These are phyloP conservation scores for Leccinum obscurum DNA, from an alignment of 768 basidiomycete species.

Conservation along the genomic window DNA sequence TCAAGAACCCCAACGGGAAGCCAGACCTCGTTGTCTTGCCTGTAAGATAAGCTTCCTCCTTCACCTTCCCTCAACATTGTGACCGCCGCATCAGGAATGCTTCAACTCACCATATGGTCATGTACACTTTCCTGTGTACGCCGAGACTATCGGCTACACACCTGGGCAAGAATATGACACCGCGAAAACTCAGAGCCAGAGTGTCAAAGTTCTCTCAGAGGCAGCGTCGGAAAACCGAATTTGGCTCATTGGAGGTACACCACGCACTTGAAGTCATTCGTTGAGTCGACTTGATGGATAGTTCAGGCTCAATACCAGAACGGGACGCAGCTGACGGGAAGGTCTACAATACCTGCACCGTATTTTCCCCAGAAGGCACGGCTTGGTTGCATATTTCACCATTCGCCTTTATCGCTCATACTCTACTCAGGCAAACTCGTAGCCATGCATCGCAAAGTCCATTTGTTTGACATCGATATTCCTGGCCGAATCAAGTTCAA, in stretches of 20 bases:
- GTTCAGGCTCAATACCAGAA: constrained; percentile 92
- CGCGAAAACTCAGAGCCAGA: constrained; percentile 61
- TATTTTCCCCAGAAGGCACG: constrained; percentile 78
- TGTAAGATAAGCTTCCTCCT: constrained; percentile 41
- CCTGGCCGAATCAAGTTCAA: constrained; percentile 90
- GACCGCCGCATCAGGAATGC: constrained; percentile 58
- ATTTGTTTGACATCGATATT: constrained; percentile 97
- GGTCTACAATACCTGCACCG: constrained; percentile 91
- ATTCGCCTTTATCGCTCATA: background rate
- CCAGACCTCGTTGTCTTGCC: constrained; percentile 85
- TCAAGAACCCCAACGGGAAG: constrained; percentile 42
- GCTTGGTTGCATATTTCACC: background rate
- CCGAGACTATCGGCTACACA: constrained; percentile 71
- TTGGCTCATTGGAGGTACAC: constrained; percentile 91
- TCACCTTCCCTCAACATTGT: constrained; percentile 3
- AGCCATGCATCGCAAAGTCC: constrained; percentile 89
- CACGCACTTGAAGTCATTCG: background rate
- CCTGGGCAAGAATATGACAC: constrained; percentile 60
- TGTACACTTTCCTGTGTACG: constrained; percentile 77
- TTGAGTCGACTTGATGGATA: background rate
- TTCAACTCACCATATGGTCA: constrained; percentile 88
- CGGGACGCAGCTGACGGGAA: constrained; percentile 59
- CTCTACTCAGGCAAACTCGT: constrained; percentile 71
- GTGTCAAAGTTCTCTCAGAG: constrained; percentile 76
- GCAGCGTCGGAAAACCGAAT: constrained; percentile 74